Evolutionary conservation across 129 eudicot species (phyloP), one percentile per base, ranked within the genome.

Genomic region (Solidago caesia): DNA sequence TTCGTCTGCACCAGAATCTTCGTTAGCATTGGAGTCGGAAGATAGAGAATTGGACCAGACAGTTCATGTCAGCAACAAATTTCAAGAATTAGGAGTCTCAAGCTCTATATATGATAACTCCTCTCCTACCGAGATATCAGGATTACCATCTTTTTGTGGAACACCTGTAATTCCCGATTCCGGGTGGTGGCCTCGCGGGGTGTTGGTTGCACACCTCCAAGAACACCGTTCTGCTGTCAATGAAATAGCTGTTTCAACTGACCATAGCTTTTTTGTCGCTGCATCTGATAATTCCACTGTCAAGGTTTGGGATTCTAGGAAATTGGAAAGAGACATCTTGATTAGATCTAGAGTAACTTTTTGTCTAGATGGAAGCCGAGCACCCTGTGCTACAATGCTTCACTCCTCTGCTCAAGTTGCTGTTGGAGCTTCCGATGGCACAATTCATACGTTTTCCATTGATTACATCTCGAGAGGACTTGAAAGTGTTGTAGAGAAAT

Each of bases 121-220:
- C 21, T 16, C 85, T 26, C 74, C 87, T 33, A 75, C 70, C 12
- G 91, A 87, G 67, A 68, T 73, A 64, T 25, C 80, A 21, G 92
- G 83, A 55, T 41, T 80, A 55, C 43, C 97, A 56, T 73, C 96
- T 33, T 82, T 82, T 53, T 68, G 84, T 64, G 74, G 90, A 81
- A 60, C 89, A 51, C 79, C 85, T 5, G 80, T 84, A 33, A 77
- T 83, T 76, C 87, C 96, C 5, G 98, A 90, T 86, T 85, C 97
- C 25, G 97, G 99, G 53, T 94, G 99, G 99, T 82, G 87, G 75
- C 97, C 99, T 15, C 89, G 97, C 60, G 99, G 99, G 21, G 96
- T 94, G 63, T 81, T 94, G 83, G 96, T 94, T 69, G 99, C 99
- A 5, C 99, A 94, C 76, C 90, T 94, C 15, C 97, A 91, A 78